Evolutionary conservation across 768 basidiomycete species (phyloP).

Genomic region (Psilocybe cubensis): DNA sequence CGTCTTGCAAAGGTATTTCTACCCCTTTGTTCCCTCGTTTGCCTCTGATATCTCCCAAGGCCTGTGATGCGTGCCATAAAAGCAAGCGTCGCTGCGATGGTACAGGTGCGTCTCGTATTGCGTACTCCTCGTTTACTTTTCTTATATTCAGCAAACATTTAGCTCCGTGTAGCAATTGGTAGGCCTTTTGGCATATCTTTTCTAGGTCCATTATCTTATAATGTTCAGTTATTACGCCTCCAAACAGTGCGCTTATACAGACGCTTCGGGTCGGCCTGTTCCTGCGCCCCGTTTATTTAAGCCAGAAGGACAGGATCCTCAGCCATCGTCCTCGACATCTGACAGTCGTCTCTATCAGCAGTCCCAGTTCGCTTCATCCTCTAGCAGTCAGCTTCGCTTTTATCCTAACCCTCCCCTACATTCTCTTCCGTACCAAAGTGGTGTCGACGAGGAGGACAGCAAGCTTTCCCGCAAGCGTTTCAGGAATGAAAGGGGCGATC

Average conservation of each 20-base stretch:
- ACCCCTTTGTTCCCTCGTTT: slow-evolving; percentile 2
- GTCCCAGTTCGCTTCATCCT: slow-evolving; percentile 25
- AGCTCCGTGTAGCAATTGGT: slow-evolving; percentile 89
- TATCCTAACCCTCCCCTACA: slow-evolving; percentile 21
- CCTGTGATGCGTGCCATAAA: slow-evolving; percentile 86
- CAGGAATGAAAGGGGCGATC: slow-evolving; percentile 44
- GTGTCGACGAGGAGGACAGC: slow-evolving; percentile 44
- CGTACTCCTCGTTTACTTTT: slow-evolving; percentile 8
- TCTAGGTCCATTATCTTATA: slow-evolving; percentile 16
- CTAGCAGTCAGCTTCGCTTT: slow-evolving; percentile 31
- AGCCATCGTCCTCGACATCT: slow-evolving; percentile 24
- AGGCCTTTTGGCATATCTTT: slow-evolving; percentile 22
- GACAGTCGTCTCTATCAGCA: slow-evolving; percentile 25
- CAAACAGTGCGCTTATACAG: slow-evolving; percentile 82
- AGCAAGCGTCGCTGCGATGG: slow-evolving; percentile 86
- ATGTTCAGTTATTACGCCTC: slow-evolving; percentile 73
- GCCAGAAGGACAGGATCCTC: slow-evolving; percentile 40
- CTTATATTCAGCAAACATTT: slow-evolving; percentile 21
- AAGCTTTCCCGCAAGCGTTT: slow-evolving; percentile 52
- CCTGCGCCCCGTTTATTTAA: slow-evolving; percentile 66
- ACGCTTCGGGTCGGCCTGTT: slow-evolving; percentile 77
- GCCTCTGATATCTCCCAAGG: slow-evolving; percentile 32
- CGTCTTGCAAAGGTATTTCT: slow-evolving; percentile 52
- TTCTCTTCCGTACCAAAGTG: slow-evolving; percentile 21
- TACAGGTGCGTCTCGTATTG: slow-evolving; percentile 53